phyloP scores from a whole-genome alignment of 2,329 filamentous ascomycete genomes.

The Didymella pomorum region DNA sequence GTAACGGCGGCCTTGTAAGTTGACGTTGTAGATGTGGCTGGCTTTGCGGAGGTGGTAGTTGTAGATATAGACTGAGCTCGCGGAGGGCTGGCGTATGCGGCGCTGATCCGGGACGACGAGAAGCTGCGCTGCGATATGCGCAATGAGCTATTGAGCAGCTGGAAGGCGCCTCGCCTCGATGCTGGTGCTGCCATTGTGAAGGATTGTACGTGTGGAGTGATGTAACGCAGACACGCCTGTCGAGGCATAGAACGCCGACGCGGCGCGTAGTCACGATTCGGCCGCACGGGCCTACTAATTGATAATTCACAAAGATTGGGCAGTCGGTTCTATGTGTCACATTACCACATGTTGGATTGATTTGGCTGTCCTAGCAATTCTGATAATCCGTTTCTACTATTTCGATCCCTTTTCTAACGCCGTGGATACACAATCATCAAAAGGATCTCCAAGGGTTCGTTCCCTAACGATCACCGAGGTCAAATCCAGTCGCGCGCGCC shows the following conservation, averaged over 20 bases:
- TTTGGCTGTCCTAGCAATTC: conserved; percentile 11
- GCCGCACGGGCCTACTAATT: conserved; percentile 9
- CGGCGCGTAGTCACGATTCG: conserved; percentile 18
- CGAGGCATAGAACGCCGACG: conserved; percentile 10
- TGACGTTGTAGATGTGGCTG: conserved; percentile 20
- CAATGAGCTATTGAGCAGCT: conserved; percentile 27
- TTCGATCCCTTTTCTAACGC: conserved; percentile 16
- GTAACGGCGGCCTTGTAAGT: conserved; percentile 17
- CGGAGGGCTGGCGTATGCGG: conserved; percentile 37
- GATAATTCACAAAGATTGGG: background rate
- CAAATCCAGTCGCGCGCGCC: conserved; percentile 42
- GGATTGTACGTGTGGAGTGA: background rate
- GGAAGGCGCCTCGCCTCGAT: conserved; percentile 31
- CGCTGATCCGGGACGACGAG: conserved; percentile 29
- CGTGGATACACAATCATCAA: conserved; percentile 14
- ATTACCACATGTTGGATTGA: conserved; percentile 14
- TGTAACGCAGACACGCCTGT: conserved; percentile 11
- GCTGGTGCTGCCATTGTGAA: conserved; percentile 34
- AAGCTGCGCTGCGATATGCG: conserved; percentile 33
- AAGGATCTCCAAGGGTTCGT: conserved; percentile 21
- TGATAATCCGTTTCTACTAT: conserved; percentile 11
- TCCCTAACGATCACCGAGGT: conserved; percentile 43
- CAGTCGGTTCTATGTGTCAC: background rate
- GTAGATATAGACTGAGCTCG: conserved; percentile 27
- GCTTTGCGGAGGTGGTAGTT: conserved; percentile 25